Percentiles rank a stretch among this genome's conserved stretches.
phyloP scores from a whole-genome alignment of 179 eudicot species.

The Actinidia chinensis region DNA sequence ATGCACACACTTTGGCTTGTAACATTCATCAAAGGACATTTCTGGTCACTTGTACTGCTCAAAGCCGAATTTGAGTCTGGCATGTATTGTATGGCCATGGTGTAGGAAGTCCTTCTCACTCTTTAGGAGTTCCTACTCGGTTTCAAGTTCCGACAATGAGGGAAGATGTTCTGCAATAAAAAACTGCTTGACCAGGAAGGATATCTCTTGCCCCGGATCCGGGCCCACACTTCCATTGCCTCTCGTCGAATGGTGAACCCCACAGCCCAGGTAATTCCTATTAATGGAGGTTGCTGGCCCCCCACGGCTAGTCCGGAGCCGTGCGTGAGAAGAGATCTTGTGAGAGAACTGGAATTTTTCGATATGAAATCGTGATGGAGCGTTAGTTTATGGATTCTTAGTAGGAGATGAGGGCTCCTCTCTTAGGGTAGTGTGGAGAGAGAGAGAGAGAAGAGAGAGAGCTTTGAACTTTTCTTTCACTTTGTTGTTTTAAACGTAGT shows the following conservation, averaged over 20 bases:
- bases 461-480: background rate
- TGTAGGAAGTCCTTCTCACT: slow-evolving; percentile 85
- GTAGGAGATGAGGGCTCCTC: background rate
- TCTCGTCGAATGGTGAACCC: slow-evolving; percentile 78
- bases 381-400: slow-evolving; percentile 29
- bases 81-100: slow-evolving; percentile 89
- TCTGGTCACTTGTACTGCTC: no score
- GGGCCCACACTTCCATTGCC: slow-evolving; percentile 28
- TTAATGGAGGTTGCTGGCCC: slow-evolving; percentile 45
- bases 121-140: slow-evolving; percentile 92
- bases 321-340: slow-evolving; percentile 81
- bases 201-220: slow-evolving; percentile 42
- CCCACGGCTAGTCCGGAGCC: slow-evolving; percentile 75
- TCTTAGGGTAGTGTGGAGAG: background rate
- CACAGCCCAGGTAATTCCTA: slow-evolving; percentile 56
- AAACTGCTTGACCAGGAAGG: slow-evolving; percentile 59
- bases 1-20: no score
- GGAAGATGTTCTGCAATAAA: slow-evolving; percentile 74
- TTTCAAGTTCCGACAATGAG: slow-evolving; percentile 82
- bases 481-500: background rate
- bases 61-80: slow-evolving; percentile 66
- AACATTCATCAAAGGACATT: no score
- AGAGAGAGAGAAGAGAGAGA: slow-evolving; percentile 5
- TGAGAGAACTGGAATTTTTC: slow-evolving; percentile 79
- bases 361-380: slow-evolving; percentile 55